Percentiles rank a stretch among this genome's conserved stretches.
phyloP scores from a whole-genome alignment of 768 basidiomycete genomes.

The Phanerochaete carnosa region DNA sequence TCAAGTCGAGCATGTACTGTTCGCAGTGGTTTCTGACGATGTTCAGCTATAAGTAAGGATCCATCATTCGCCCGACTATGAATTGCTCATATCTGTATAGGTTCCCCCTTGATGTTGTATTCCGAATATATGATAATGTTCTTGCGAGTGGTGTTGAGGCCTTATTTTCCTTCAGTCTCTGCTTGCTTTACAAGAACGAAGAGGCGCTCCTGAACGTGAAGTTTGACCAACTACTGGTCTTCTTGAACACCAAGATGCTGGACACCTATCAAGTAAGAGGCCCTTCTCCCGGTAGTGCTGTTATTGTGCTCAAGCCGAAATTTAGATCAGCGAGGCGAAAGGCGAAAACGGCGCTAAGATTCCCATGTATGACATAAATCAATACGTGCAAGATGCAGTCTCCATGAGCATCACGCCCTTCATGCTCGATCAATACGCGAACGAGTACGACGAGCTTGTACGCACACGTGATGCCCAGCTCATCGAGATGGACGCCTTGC shows the following conservation, averaged over 20 bases:
- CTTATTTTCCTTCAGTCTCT: conserved; percentile 91
- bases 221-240: conserved; percentile 88
- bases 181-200: conserved; percentile 86
- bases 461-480: conserved; percentile 80
- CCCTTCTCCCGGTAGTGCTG: too few species aligned
- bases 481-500: conserved; percentile 76
- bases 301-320: background rate
- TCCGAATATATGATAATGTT: conserved; percentile 94
- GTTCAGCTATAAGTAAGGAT: conserved; percentile 84
- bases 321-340: background rate
- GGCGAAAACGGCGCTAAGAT: conserved; percentile 17
- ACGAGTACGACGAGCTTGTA: conserved; percentile 83
- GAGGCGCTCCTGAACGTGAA: conserved; percentile 72
- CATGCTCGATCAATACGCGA: conserved; percentile 88
- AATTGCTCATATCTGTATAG: conserved; percentile 34
- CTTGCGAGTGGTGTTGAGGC: conserved; percentile 97
- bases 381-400: conserved; percentile 86
- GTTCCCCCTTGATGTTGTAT: conserved; percentile 92
- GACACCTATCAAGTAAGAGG: conserved; percentile 73
- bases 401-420: conserved; percentile 89
- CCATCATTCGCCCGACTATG: background rate
- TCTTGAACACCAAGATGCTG: conserved; percentile 77
- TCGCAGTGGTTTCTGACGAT: conserved; percentile 98
- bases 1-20: conserved; percentile 98
- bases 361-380: conserved; percentile 58